Evolutionary conservation across 2,329 filamentous ascomycete genomes (phyloP).

Genomic region (Ophiognomonia clavigignenti-juglandacearum): DNA sequence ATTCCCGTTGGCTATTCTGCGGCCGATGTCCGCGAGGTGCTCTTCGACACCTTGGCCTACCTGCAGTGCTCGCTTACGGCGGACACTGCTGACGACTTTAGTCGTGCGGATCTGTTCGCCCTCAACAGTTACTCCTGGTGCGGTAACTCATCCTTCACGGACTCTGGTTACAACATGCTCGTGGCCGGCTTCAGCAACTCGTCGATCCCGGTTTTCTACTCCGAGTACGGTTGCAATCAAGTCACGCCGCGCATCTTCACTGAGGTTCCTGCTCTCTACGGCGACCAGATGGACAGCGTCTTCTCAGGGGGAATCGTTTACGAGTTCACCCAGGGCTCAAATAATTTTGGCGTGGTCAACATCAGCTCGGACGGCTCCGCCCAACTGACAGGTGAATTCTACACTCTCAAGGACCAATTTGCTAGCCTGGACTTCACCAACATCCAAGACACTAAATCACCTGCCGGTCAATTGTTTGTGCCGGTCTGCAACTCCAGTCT

Average conservation of each 20-base stretch:
- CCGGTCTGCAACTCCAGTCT: slow-evolving; percentile 62
- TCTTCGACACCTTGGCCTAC: slow-evolving; percentile 73
- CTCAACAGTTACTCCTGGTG: slow-evolving; percentile 72
- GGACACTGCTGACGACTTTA: slow-evolving; percentile 53
- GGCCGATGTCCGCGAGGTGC: slow-evolving; percentile 68
- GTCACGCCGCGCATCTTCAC: slow-evolving; percentile 68
- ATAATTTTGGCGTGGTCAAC: slow-evolving; percentile 61
- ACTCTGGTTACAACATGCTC: slow-evolving; percentile 50
- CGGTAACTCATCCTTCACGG: slow-evolving; percentile 48
- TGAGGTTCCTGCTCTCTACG: slow-evolving; percentile 70
- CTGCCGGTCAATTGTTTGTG: slow-evolving; percentile 44
- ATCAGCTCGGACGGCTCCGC: slow-evolving; percentile 54
- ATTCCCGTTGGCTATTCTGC: slow-evolving; percentile 80
- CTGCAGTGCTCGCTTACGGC: slow-evolving; percentile 58
- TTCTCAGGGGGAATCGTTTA: slow-evolving; percentile 78
- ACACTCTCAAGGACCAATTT: slow-evolving; percentile 72
- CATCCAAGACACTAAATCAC: slow-evolving; percentile 59
- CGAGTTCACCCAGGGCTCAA: slow-evolving; percentile 70
- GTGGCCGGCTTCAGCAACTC: slow-evolving; percentile 60
- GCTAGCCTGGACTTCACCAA: slow-evolving; percentile 65
- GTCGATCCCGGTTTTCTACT: slow-evolving; percentile 75
- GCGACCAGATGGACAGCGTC: slow-evolving; percentile 60
- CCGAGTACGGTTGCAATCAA: slow-evolving; percentile 75
- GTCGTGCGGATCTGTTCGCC: slow-evolving; percentile 69
- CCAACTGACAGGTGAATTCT: slow-evolving; percentile 59